Base-by-base conservation (phyloP, 768 basidiomycete genomes). In the Pisolithus albus region DNA sequence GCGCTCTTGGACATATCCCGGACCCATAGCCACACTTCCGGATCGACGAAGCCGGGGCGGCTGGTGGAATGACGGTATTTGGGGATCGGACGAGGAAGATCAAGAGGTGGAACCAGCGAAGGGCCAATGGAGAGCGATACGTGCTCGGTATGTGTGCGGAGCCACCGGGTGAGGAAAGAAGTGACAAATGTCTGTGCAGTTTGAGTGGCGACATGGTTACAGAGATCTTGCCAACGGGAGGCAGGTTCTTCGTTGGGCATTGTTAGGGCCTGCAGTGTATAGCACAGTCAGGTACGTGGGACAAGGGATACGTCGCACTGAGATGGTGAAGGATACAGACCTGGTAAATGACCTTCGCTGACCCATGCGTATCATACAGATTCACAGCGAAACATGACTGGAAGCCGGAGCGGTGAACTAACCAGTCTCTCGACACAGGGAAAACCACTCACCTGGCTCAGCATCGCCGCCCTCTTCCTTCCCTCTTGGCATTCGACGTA, bases 341-440 rank as follows among this genome's bases (percentile, higher is more conserved):
- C 54, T 81, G 78, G 46, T 81, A 56, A 57, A 93, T 92, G 2
- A 4, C 21, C 21, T 23, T 23, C 2, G 21, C 21, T 4, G 21
- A 2, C 4, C 21, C 21, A 23, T 4, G 90, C 37, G 79, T 79
- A 57, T 91, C 88, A 80, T 87, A 92, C 1, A 89, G 91, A 62
- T 92, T 92, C 64, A 92, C 76, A 11, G 86, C 83, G 43, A 92
- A 87, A 57, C 89, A 92, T 11, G 85, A 87, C 38, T 89, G 73
- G 72, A 93, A 93, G 13, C 91, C 90, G 43, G 83, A 85, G 61
- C 91, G 0, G 91, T 87, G 64, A 93, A 93, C 82, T 89, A 56
- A n/a, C 45, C 30, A 19, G 4, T 21, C 19, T 40, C 24, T n/a
- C 32, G 1, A 28, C 4, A 9, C 9, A 38, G 13, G 47, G 13